Percentiles rank a stretch among this genome's conserved stretches.
These are phyloP conservation scores for Leccinum broughii DNA, from an alignment of 768 basidiomycete genomes.

Conservation along the genomic window DNA sequence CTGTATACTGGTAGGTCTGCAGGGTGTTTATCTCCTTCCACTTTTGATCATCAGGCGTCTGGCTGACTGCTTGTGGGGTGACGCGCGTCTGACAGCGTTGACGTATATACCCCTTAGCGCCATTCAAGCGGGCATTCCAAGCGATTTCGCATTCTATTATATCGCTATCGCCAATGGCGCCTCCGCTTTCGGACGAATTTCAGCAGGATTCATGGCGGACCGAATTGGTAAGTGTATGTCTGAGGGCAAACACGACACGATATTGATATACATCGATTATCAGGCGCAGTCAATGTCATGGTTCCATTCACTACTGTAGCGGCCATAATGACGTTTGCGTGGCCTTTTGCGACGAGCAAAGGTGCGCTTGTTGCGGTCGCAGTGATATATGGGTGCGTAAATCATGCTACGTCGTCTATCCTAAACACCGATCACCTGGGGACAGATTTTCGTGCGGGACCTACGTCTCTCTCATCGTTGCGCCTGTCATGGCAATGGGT, in stretches of 20 bases:
- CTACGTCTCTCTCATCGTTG: slow-evolving; percentile 54
- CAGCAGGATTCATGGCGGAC: slow-evolving; percentile 56
- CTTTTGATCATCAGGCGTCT: not conserved
- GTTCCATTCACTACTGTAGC: slow-evolving; percentile 58
- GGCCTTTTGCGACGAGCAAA: slow-evolving; percentile 61
- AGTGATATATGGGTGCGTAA: slow-evolving; percentile 62
- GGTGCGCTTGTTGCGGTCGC: slow-evolving; percentile 52
- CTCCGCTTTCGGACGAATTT: slow-evolving; percentile 61
- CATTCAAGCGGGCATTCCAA: slow-evolving; percentile 45
- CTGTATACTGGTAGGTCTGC: slow-evolving; percentile 57
- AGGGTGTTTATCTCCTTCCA: not conserved
- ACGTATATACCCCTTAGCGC: slow-evolving; percentile 69
- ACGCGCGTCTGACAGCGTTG: slow-evolving; percentile 42
- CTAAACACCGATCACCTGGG: not conserved
- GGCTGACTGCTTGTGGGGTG: not conserved
- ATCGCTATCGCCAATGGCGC: slow-evolving; percentile 68
- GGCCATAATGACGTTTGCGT: slow-evolving; percentile 61
- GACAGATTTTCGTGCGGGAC: slow-evolving; percentile 60
- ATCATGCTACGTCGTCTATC: not conserved
- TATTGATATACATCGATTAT: not conserved
- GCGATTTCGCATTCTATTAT: slow-evolving; percentile 60
- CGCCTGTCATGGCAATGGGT: slow-evolving; percentile 64
- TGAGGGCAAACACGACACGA: not conserved
- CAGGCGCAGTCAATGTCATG: slow-evolving; percentile 72
- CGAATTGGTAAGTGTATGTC: slow-evolving; percentile 40